A percentile compares a stretch with the other conserved stretches of the same genome.
Conservation (phyloP, 225 moss, liverwort and hornwort genomes). For the Climacium dendroides region DNA sequence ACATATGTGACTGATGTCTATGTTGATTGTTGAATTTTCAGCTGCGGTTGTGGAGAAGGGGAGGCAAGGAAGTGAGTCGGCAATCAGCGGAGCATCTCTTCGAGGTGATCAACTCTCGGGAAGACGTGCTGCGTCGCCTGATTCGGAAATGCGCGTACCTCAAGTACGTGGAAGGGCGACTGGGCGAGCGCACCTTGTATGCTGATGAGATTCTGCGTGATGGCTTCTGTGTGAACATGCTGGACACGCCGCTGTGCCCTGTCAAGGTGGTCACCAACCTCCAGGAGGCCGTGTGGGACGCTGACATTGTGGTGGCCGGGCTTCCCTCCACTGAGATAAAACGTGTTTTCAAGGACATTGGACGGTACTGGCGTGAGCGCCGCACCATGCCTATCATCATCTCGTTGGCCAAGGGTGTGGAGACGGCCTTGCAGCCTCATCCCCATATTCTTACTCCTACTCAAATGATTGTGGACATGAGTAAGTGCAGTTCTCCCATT, state of each 20-base stretch:
- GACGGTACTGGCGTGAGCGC: constrained; percentile 88
- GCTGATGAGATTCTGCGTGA: constrained; percentile 92
- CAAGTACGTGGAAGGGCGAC: constrained; percentile 88
- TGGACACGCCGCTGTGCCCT: constrained; percentile 85
- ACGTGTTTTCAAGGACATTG: constrained; percentile 79
- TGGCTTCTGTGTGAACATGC: constrained; percentile 95
- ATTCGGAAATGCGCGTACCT: constrained; percentile 95
- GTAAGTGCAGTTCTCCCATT: constrained; percentile 20
- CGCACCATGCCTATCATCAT: constrained; percentile 87
- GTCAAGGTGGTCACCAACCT: constrained; percentile 91
- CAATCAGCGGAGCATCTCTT: constrained; percentile 71
- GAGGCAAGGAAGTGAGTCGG: constrained; percentile 71
- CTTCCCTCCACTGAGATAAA: constrained; percentile 86
- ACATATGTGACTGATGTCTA: background rate
- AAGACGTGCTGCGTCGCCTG: constrained; percentile 82
- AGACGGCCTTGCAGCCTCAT: constrained; percentile 72
- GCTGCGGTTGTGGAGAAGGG: constrained; percentile 89
- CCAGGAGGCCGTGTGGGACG: constrained; percentile 97
- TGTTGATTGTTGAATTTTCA: background rate
- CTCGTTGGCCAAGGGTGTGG: constrained; percentile 93
- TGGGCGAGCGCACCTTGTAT: constrained; percentile 71
- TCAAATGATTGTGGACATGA: constrained; percentile 90
- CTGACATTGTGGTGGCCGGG: constrained; percentile 83
- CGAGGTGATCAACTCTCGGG: constrained; percentile 83
- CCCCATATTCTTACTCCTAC: constrained; percentile 98